Percentiles rank a stretch among this genome's conserved stretches.
Conservation (phyloP, 352 stramenopile genomes). For the Chrysophaeum taylorii region DNA sequence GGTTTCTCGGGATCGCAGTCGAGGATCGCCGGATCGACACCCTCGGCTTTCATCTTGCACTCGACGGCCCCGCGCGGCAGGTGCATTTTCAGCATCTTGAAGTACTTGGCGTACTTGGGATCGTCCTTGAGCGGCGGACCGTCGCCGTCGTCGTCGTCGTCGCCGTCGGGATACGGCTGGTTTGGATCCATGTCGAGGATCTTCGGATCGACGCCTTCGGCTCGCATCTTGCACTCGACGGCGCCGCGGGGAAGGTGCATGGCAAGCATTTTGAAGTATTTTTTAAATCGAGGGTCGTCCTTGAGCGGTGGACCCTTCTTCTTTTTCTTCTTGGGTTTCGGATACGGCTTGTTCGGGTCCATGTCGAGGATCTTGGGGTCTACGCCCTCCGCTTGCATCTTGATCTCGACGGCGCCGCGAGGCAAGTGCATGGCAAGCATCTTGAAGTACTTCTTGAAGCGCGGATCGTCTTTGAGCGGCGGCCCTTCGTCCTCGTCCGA, state of each 20-base stretch:
- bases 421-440: slow-evolving; percentile 79
- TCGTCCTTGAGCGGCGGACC: slow-evolving; percentile 68
- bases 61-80: slow-evolving; percentile 84
- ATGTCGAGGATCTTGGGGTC: slow-evolving; percentile 65
- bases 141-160: slow-evolving; percentile 31
- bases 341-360: slow-evolving; percentile 59
- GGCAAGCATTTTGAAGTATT: slow-evolving; percentile 70
- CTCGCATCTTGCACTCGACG: slow-evolving; percentile 73
- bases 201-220: slow-evolving; percentile 55
- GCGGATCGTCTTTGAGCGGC: slow-evolving; percentile 47
- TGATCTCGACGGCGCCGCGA: slow-evolving; percentile 64
- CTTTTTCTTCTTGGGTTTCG: slow-evolving; percentile 23
- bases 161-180: too few relatives aligned
- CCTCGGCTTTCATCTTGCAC: slow-evolving; percentile 82
- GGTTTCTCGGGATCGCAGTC: slow-evolving; percentile 71
- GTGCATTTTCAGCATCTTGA: slow-evolving; percentile 88
- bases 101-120: slow-evolving; percentile 66
- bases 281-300: too few relatives aligned
- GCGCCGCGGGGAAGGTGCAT: slow-evolving; percentile 70
- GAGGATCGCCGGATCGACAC: slow-evolving; percentile 71
- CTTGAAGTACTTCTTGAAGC: slow-evolving; percentile 57
- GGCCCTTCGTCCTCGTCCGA: slow-evolving; percentile 23
- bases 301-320: too few relatives aligned
- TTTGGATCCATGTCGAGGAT: too few relatives aligned
- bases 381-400: slow-evolving; percentile 67